phyloP scores from a whole-genome alignment of 179 eudicot genomes.

The Beta lomatogona region DNA sequence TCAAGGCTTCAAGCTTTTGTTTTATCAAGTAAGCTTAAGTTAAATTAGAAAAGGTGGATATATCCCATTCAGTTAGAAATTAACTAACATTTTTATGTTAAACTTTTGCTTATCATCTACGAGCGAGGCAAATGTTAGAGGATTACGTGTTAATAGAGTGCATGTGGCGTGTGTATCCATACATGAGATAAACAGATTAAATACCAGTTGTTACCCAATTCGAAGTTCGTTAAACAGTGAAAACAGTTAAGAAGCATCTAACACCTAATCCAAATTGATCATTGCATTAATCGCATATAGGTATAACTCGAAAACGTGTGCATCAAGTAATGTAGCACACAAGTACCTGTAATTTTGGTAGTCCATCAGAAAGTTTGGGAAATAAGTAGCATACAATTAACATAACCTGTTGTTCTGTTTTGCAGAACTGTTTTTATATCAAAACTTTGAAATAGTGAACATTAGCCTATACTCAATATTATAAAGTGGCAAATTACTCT shows the following conservation, averaged over 20 bases:
- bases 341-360: too few species aligned
- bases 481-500: too few species aligned
- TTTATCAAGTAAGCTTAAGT: too few species aligned
- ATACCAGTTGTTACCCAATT: background rate
- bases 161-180: background rate
- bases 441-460: background rate
- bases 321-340: background rate
- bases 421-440: background rate
- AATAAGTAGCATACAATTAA: background rate
- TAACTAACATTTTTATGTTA: background rate
- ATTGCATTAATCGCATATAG: background rate
- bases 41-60: too few species aligned
- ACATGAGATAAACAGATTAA: background rate
- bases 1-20: too few species aligned
- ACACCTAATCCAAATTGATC: constrained; percentile 1
- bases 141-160: background rate
- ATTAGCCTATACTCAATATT: too few species aligned
- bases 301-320: background rate
- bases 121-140: background rate
- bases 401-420: background rate
- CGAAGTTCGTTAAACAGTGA: background rate
- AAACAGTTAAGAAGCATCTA: background rate
- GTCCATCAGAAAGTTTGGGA: too few species aligned
- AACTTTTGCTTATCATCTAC: background rate
- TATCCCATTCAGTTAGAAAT: background rate